phyloP scores from a whole-genome alignment of 2,329 filamentous ascomycete genomes.

The Epicoccum nigrum region DNA sequence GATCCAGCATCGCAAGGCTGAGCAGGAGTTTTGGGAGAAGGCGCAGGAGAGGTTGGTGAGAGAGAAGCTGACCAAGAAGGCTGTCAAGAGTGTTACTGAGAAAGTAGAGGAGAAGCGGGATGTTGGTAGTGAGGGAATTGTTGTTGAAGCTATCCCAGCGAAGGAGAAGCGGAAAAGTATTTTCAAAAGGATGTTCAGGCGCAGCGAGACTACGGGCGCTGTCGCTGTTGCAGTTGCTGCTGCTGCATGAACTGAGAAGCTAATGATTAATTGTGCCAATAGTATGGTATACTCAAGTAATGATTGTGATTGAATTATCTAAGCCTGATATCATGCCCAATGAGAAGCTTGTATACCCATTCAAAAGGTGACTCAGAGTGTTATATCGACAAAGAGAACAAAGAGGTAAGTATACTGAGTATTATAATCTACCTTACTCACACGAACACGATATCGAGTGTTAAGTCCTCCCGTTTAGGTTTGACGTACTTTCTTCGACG shows the following conservation, averaged over 20 bases:
- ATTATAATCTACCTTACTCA: too few species aligned
- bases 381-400: too few species aligned
- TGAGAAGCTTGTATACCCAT: too few species aligned
- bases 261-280: too few species aligned
- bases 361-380: too few species aligned
- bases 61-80: constrained; percentile 20
- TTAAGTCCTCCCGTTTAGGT: too few species aligned
- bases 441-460: too few species aligned
- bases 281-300: too few species aligned
- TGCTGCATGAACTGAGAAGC: background rate
- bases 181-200: constrained; percentile 27
- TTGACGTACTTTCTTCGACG: too few species aligned
- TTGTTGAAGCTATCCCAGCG: background rate
- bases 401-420: too few species aligned
- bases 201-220: constrained; percentile 1
- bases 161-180: constrained; percentile 22
- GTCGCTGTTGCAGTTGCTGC: background rate
- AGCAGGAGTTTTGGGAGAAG: constrained; percentile 36
- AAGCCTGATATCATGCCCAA: too few species aligned
- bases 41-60: constrained; percentile 38
- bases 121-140: background rate
- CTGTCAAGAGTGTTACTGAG: constrained; percentile 2
- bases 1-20: constrained; percentile 25
- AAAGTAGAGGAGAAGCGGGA: constrained; percentile 7
- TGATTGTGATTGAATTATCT: too few species aligned